Evolutionary conservation across 257 asterid species (phyloP).

Genomic region (Coffea canephora): DNA sequence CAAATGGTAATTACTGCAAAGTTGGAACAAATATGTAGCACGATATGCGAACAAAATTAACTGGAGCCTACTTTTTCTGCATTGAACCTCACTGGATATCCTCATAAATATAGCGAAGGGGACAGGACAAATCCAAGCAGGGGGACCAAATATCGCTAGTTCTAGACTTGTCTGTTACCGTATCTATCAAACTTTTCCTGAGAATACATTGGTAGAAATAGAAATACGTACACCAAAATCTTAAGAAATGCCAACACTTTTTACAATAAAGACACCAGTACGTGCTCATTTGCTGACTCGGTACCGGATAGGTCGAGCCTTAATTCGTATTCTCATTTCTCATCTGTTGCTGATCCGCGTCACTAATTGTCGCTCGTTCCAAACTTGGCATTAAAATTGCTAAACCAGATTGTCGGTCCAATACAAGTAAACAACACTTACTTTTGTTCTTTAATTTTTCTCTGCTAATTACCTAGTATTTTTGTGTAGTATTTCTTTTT

Average conservation of each 20-base stretch:
- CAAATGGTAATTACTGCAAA: background rate
- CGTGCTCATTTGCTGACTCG: background rate
- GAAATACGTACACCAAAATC: background rate
- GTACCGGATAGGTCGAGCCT: too few relatives aligned
- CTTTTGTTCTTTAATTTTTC: too few relatives aligned
- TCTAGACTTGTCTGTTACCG: background rate
- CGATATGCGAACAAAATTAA: background rate
- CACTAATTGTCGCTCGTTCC: too few relatives aligned
- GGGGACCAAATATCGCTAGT: conserved; percentile 8
- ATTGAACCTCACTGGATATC: background rate
- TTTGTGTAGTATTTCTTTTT: too few relatives aligned
- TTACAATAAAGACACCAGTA: background rate
- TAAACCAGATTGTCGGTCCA: background rate
- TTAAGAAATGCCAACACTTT: background rate
- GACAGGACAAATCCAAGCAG: background rate
- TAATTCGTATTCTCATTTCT: too few relatives aligned
- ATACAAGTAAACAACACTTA: background rate
- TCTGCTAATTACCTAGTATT: too few relatives aligned
- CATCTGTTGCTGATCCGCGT: background rate
- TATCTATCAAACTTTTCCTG: background rate
- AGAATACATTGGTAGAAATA: background rate
- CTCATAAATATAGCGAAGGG: background rate
- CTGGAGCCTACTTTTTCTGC: background rate
- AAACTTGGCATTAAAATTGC: too few relatives aligned
- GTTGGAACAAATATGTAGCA: too few relatives aligned